phyloP scores from a whole-genome alignment of 805 yeast genomes.

The Cephaloascus fragrans region DNA sequence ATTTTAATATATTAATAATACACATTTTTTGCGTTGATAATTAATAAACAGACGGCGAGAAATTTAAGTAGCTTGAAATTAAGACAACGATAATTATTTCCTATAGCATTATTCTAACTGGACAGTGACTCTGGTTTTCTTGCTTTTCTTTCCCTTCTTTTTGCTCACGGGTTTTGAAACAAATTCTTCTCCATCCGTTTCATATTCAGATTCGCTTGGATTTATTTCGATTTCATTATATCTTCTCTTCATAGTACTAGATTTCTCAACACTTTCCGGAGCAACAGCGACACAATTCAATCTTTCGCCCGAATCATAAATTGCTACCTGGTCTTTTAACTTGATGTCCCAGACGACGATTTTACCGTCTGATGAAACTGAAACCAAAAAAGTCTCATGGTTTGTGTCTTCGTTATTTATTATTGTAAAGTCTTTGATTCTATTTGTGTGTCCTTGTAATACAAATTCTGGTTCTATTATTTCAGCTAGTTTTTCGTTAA shows the following conservation, averaged over 20 bases:
- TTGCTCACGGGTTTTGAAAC: conserved; percentile 8
- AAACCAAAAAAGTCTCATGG: conserved; percentile 43
- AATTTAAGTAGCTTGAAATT: not conserved
- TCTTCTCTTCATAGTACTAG: conserved; percentile 58
- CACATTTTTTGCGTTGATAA: no score
- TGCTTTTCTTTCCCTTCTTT: conserved; percentile 10
- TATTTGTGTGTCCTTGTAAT: conserved; percentile 71
- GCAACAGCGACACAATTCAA: conserved; percentile 75
- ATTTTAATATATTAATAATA: no score
- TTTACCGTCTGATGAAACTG: conserved; percentile 89
- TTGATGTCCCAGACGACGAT: conserved; percentile 83
- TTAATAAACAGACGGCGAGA: no score
- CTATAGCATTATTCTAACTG: conserved; percentile 55
- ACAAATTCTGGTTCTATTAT: conserved; percentile 38
- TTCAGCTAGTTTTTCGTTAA: conserved; percentile 13
- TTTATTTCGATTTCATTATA: conserved; percentile 21
- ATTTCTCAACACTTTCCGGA: conserved; percentile 70
- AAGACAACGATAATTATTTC: conserved; percentile 5
- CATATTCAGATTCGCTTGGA: conserved; percentile 61
- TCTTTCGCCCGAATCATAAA: conserved; percentile 84
- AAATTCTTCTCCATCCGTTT: conserved; percentile 58
- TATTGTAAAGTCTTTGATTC: conserved; percentile 72
- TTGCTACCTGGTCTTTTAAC: conserved; percentile 72
- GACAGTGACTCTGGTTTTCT: conserved; percentile 30
- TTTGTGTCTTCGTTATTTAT: conserved; percentile 28